Conservation (phyloP, 2,329 filamentous ascomycete genomes). For the Zymoseptoria ardabiliae region DNA sequence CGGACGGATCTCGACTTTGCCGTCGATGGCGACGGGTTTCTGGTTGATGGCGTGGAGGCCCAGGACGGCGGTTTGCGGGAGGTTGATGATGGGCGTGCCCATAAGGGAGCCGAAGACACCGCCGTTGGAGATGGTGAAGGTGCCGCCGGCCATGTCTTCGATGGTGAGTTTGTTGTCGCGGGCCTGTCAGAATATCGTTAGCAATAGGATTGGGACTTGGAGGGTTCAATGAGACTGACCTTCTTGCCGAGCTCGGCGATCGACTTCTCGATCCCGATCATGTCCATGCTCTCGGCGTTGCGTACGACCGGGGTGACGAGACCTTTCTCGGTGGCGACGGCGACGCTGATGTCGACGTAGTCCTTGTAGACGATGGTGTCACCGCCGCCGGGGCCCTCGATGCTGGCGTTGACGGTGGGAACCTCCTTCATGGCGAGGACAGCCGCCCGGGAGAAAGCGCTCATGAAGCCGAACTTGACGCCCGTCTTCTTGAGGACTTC, state of each 20-base stretch:
- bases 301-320: constrained; percentile 94
- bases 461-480: constrained; percentile 99
- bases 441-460: constrained; percentile 84
- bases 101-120: constrained; percentile 95
- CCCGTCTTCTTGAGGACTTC: constrained; percentile 92
- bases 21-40: constrained; percentile 78
- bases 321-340: constrained; percentile 94
- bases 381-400: constrained; percentile 88
- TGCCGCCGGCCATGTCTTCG: constrained; percentile 97
- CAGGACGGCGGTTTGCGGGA: constrained; percentile 83
- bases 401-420: constrained; percentile 92
- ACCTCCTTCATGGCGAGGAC: constrained; percentile 90
- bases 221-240: constrained; percentile 44
- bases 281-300: constrained; percentile 81
- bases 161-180: constrained; percentile 95
- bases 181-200: constrained; percentile 49
- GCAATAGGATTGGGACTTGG: background rate
- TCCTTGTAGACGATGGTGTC: constrained; percentile 98
- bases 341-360: constrained; percentile 96
- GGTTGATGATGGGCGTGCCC: constrained; percentile 97
- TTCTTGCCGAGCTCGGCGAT: constrained; percentile 96
- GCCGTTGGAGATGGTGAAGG: constrained; percentile 95
- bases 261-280: constrained; percentile 79
- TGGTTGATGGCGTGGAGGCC: constrained; percentile 97
- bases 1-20: constrained; percentile 89